Conservation (phyloP, 306 rosid genomes). For the Delonix regia region DNA sequence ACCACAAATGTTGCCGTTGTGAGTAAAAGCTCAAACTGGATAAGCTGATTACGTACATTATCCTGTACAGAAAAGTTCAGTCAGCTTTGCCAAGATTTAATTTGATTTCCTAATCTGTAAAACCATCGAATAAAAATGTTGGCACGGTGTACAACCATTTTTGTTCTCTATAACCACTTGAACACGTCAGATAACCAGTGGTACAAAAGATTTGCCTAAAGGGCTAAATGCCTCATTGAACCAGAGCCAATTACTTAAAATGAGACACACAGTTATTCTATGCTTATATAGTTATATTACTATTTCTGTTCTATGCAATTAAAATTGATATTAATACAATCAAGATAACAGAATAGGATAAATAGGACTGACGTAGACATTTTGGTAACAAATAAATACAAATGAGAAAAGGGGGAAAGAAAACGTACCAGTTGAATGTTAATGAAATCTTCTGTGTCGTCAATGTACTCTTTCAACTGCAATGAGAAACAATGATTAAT, state of each 20-base stretch:
- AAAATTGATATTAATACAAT: neutral
- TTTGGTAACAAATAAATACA: slow-evolving; percentile 1
- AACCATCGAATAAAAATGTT: slow-evolving; percentile 3
- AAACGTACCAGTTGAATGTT: slow-evolving; percentile 89
- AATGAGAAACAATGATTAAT: slow-evolving; percentile 34
- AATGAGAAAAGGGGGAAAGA: slow-evolving; percentile 11
- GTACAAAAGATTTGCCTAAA: neutral
- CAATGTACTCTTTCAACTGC: slow-evolving; percentile 98
- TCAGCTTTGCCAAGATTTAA: slow-evolving; percentile 1
- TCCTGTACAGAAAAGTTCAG: slow-evolving; percentile 58
- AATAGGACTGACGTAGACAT: slow-evolving; percentile 15
- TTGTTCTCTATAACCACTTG: neutral
- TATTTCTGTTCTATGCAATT: neutral
- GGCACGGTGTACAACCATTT: neutral
- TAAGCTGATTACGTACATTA: slow-evolving; percentile 96
- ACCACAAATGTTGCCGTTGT: slow-evolving; percentile 97
- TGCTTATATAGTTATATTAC: neutral
- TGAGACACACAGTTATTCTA: neutral
- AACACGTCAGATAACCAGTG: neutral
- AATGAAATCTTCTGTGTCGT: slow-evolving; percentile 97
- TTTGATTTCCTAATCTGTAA: neutral
- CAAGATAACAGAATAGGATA: slow-evolving; percentile 11
- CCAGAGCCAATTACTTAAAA: neutral
- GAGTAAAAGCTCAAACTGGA: slow-evolving; percentile 93
- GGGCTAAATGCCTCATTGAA: neutral